Conservation (phyloP, 306 rosid genomes). For the Carpinus fangiana region DNA sequence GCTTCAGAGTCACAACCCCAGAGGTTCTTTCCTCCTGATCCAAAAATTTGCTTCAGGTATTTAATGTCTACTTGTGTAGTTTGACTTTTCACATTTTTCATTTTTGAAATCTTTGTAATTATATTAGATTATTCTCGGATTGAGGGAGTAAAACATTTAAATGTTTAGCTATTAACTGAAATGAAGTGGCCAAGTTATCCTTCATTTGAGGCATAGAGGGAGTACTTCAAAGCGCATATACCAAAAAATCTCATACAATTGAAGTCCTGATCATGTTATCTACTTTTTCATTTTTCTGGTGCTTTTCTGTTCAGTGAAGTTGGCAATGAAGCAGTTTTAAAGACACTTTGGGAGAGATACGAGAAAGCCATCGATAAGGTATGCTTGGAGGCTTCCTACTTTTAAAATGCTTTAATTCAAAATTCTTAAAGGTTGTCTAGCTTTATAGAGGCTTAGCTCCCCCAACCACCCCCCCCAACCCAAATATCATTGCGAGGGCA, state of each 20-base stretch:
- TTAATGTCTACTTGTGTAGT: neutral
- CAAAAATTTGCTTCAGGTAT: constrained; percentile 86
- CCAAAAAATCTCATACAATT: neutral
- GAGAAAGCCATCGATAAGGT: constrained; percentile 78
- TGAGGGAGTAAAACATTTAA: neutral
- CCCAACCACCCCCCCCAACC: no score
- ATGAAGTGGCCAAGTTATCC: neutral
- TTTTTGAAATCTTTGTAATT: neutral
- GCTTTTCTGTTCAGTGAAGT: constrained; percentile 51
- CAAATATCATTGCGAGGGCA: constrained; percentile 4
- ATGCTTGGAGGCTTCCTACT: constrained; percentile 34
- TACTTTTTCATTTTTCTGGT: constrained; percentile 25
- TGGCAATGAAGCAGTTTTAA: constrained; percentile 89
- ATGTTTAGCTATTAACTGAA: neutral
- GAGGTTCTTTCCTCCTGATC: constrained; percentile 64
- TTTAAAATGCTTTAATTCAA: neutral
- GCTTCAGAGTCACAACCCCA: constrained; percentile 59
- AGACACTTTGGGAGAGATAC: constrained; percentile 85
- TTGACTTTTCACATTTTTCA: neutral
- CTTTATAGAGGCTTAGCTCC: constrained; percentile 13
- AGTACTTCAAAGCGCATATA: no score
- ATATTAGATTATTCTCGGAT: neutral
- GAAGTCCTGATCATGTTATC: constrained; percentile 4
- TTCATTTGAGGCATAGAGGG: constrained; percentile 4
- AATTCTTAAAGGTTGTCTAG: constrained; percentile 27